Evolutionary conservation across 2,329 filamentous ascomycete species (phyloP).

Genomic region (Trichoderma arundinaceum): DNA sequence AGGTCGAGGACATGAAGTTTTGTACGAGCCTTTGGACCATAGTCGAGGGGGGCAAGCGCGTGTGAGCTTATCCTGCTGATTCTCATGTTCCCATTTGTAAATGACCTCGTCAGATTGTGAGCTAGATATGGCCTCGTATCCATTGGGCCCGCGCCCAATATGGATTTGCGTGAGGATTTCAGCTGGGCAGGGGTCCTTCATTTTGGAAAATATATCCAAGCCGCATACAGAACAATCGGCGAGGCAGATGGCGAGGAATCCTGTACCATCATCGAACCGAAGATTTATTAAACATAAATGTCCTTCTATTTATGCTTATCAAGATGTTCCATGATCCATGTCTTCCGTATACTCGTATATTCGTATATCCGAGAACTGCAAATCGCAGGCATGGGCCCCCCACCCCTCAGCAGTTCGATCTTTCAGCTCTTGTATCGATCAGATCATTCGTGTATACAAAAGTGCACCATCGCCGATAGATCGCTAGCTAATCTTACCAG

Average conservation of each 20-base stretch:
- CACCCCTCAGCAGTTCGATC: neutral
- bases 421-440: conserved; percentile 9
- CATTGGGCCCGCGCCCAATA: conserved; percentile 27
- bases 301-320: neutral
- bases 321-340: neutral
- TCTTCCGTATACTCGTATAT: neutral
- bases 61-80: conserved; percentile 34
- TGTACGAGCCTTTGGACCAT: conserved; percentile 42
- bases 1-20: conserved; percentile 42
- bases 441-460: neutral
- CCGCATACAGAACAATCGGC: too few species aligned
- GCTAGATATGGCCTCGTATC: conserved; percentile 23
- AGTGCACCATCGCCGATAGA: neutral
- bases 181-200: neutral
- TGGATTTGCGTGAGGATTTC: conserved; percentile 36
- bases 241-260: neutral
- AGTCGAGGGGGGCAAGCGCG: conserved; percentile 37
- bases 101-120: neutral
- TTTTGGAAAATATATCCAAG: neutral
- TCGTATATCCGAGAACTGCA: neutral
- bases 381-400: neutral
- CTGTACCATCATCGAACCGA: neutral
- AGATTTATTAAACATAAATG: neutral
- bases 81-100: conserved; percentile 35
- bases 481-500: neutral